A percentile compares a stretch with the other conserved stretches of the same genome.
These are phyloP conservation scores for Serendipita sp. DNA, from an alignment of 768 basidiomycete genomes.

Conservation along the genomic window DNA sequence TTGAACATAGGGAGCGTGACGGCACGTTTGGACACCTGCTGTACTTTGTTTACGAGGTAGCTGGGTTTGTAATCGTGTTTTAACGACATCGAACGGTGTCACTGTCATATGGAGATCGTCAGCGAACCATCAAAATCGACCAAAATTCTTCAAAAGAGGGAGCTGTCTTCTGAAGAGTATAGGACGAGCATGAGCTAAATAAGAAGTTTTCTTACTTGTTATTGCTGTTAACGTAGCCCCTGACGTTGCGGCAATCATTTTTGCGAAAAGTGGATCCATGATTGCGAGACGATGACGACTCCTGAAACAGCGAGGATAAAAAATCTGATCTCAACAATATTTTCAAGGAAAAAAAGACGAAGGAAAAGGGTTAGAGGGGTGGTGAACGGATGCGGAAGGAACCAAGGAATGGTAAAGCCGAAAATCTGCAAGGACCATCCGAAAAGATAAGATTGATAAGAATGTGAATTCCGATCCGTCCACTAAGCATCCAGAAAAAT, in stretches of 20 bases:
- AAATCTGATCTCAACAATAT: too few relatives aligned
- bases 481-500: background rate
- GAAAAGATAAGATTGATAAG: background rate
- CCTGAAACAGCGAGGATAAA: too few relatives aligned
- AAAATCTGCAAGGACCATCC: background rate
- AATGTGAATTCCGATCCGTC: background rate
- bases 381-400: background rate
- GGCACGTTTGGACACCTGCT: constrained; percentile 39
- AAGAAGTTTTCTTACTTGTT: constrained; percentile 35
- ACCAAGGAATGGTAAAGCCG: background rate
- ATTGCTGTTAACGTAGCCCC: constrained; percentile 70
- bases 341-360: too few relatives aligned
- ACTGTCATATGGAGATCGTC: constrained; percentile 31
- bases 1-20: constrained; percentile 38
- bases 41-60: constrained; percentile 35
- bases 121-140: background rate
- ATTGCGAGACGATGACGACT: background rate
- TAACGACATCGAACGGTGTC: constrained; percentile 98
- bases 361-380: background rate
- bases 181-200: too few relatives aligned
- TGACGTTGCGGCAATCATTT: constrained; percentile 60
- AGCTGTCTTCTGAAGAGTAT: too few relatives aligned
- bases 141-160: background rate
- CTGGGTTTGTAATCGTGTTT: constrained; percentile 91
- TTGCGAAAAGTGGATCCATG: constrained; percentile 66